These are phyloP conservation scores for Pyrus communis DNA, from an alignment of 306 rosid genomes.

Conservation along the genomic window DNA sequence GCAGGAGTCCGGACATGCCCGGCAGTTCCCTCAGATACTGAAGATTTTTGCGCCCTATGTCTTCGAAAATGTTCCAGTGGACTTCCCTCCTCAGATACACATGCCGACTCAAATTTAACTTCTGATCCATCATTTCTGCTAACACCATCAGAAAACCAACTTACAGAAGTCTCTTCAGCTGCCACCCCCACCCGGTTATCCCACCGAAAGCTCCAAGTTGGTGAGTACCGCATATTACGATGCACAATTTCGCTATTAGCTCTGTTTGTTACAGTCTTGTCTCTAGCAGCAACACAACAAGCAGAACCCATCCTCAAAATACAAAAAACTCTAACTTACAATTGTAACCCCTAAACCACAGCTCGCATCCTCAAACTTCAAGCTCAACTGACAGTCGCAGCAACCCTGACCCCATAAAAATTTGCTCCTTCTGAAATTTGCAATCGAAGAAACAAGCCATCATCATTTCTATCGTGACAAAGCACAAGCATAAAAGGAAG, in stretches of 20 bases:
- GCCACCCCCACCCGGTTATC: constrained; percentile 58
- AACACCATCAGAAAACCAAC: constrained; percentile 44
- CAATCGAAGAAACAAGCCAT: background rate
- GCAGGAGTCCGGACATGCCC: constrained; percentile 28
- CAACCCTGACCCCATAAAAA: constrained; percentile 5
- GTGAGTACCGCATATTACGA: constrained; percentile 45
- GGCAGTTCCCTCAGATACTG: constrained; percentile 27
- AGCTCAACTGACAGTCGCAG: constrained; percentile 12
- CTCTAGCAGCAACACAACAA: constrained; percentile 55
- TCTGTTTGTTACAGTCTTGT: constrained; percentile 41
- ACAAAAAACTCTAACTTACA: background rate
- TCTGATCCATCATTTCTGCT: constrained; percentile 40
- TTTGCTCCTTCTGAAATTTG: constrained; percentile 5
- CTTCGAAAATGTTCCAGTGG: constrained; percentile 29
- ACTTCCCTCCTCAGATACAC: constrained; percentile 45
- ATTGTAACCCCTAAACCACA: constrained; percentile 2
- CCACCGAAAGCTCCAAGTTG: constrained; percentile 63
- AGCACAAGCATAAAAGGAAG: background rate
- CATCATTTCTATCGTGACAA: background rate
- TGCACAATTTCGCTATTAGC: constrained; percentile 37
- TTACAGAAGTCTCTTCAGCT: constrained; percentile 43
- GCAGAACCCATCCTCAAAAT: constrained; percentile 44
- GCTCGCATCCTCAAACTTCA: constrained; percentile 14
- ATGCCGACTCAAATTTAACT: constrained; percentile 36
- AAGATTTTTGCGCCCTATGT: constrained; percentile 25